Conservation (phyloP, 2,329 filamentous ascomycete genomes). For the Fusarium foetens region DNA sequence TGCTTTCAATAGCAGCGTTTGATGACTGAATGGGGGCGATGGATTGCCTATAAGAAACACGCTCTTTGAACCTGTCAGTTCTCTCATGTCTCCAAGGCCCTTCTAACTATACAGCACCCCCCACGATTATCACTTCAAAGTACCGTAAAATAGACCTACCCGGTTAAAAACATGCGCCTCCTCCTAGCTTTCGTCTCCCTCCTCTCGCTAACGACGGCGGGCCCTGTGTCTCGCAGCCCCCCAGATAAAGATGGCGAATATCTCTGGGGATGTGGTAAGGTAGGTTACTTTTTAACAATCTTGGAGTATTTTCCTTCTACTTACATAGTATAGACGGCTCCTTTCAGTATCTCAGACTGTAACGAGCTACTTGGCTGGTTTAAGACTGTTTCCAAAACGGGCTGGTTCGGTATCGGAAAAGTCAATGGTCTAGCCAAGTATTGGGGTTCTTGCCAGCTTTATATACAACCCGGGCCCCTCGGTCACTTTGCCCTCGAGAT, state of each 20-base stretch:
- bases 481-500: background rate
- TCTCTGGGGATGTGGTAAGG: conserved; percentile 9
- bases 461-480: background rate
- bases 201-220: background rate
- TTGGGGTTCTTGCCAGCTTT: background rate
- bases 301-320: background rate
- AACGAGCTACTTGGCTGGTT: background rate
- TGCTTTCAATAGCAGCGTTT: background rate
- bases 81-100: background rate
- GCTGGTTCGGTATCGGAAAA: background rate
- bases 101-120: background rate
- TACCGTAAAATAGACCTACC: background rate
- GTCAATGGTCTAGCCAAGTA: background rate
- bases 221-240: background rate
- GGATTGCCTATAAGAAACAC: background rate
- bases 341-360: background rate
- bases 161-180: background rate
- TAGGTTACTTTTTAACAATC: background rate
- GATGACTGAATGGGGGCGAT: background rate
- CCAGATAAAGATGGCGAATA: background rate
- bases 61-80: background rate
- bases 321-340: background rate
- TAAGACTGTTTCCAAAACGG: background rate
- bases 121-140: background rate
- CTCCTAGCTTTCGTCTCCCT: background rate